A percentile compares a stretch with the other conserved stretches of the same genome.
phyloP scores from a whole-genome alignment of 192 early-diverging fungal genomes.

The Backusella macrospora region DNA sequence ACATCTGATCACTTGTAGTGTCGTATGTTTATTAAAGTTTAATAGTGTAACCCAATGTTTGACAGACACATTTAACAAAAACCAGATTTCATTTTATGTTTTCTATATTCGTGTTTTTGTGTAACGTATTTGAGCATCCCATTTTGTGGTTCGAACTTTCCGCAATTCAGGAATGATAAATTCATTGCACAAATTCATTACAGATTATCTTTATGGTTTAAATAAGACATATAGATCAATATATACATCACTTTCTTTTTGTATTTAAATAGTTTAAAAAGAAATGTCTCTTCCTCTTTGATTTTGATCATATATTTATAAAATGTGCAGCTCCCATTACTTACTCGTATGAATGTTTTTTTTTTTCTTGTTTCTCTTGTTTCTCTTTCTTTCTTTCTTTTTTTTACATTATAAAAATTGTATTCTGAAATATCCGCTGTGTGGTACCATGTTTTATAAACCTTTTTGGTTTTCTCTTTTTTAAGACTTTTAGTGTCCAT shows the following conservation, averaged over 20 bases:
- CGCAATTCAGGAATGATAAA: neutral
- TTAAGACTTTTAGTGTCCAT: too few species aligned
- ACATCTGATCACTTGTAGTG: neutral
- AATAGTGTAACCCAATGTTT: conserved; percentile 1
- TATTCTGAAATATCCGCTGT: neutral
- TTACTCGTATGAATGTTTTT: neutral
- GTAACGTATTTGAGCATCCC: neutral
- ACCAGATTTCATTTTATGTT: neutral
- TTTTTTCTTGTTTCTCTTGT: too few species aligned
- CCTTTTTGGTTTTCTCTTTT: too few species aligned
- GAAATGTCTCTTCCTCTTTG: neutral
- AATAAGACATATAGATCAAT: too few species aligned
- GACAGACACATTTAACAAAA: conserved; percentile 11
- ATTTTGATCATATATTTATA: neutral
- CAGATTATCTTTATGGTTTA: neutral
- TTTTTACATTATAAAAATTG: neutral
- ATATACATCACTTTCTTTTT: neutral
- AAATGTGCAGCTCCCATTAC: neutral
- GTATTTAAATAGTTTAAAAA: neutral
- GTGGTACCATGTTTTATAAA: too few species aligned
- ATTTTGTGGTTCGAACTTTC: conserved; percentile 11
- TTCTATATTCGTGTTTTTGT: neutral
- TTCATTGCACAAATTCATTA: conserved; percentile 12
- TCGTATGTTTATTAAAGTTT: conserved; percentile 16
- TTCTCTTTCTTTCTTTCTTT: neutral